These are phyloP conservation scores for Russula emetica DNA, from an alignment of 768 basidiomycete genomes.

Conservation along the genomic window DNA sequence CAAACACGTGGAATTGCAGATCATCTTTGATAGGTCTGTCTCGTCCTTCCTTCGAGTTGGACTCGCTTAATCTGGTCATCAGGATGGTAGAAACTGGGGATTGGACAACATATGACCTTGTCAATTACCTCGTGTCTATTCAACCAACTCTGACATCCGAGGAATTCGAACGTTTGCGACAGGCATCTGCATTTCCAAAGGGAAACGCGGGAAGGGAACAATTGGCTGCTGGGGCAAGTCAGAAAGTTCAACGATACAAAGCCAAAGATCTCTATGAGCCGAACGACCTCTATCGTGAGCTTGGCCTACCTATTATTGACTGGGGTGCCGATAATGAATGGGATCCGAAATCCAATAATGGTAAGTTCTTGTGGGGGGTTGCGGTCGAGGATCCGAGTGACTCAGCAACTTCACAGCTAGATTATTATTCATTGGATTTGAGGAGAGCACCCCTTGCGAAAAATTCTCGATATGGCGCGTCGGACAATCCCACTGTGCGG, in stretches of 20 bases:
- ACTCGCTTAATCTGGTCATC: neutral
- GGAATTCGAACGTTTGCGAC: slow-evolving; percentile 52
- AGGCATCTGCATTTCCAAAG: slow-evolving; percentile 72
- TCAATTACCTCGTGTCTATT: slow-evolving; percentile 84
- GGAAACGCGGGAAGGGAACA: slow-evolving; percentile 39
- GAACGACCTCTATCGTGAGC: slow-evolving; percentile 56
- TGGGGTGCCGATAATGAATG: slow-evolving; percentile 82
- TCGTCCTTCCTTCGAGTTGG: neutral
- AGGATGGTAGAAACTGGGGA: slow-evolving; percentile 93
- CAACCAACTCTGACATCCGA: slow-evolving; percentile 53
- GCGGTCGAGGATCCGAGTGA: neutral
- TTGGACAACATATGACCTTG: slow-evolving; percentile 82
- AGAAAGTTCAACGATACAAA: slow-evolving; percentile 34
- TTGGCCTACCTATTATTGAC: slow-evolving; percentile 79
- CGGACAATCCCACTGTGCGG: slow-evolving; percentile 47
- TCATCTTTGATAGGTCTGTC: slow-evolving; percentile 80
- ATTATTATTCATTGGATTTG: slow-evolving; percentile 70
- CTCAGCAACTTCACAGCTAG: slow-evolving; percentile 50
- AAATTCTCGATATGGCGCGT: slow-evolving; percentile 67
- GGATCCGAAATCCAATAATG: slow-evolving; percentile 81
- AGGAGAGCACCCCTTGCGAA: slow-evolving; percentile 63
- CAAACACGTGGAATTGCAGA: slow-evolving; percentile 87
- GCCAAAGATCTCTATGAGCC: slow-evolving; percentile 87
- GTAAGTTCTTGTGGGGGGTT: slow-evolving; percentile 37
- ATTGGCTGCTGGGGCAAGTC: slow-evolving; percentile 27